Conservation (phyloP, 73 alveolate species). For the Tetrahymena thermophila region DNA sequence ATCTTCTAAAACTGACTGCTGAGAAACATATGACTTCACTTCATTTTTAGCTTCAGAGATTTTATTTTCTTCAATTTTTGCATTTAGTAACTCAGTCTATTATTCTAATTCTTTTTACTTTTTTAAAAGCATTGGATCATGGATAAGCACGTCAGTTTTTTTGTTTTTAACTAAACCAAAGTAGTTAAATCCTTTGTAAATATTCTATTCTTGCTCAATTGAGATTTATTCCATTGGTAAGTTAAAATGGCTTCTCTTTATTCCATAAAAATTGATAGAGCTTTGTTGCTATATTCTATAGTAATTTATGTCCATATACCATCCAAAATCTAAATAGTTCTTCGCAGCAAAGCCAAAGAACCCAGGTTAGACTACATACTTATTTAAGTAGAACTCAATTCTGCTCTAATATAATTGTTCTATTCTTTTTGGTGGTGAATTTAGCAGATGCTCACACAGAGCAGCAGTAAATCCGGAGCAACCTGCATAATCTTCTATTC, state of each 20-base stretch:
- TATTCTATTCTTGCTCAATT: background rate
- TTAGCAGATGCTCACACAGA: background rate
- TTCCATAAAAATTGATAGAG: background rate
- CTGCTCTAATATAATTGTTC: background rate
- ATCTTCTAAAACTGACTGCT: no score
- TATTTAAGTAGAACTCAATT: background rate
- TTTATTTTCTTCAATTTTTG: no score
- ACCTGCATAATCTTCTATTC: background rate
- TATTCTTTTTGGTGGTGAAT: background rate
- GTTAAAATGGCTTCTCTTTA: background rate
- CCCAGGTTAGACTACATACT: background rate
- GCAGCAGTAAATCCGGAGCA: background rate
- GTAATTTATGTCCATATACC: background rate
- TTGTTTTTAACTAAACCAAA: background rate
- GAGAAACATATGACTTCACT: no score
- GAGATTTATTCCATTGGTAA: background rate
- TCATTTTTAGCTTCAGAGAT: no score
- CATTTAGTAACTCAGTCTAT: no score
- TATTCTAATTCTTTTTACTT: no score
- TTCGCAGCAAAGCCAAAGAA: background rate
- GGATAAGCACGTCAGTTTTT: background rate
- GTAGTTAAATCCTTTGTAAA: background rate
- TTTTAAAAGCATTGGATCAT: background rate
- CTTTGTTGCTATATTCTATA: background rate
- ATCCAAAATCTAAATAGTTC: background rate